Base-by-base conservation (phyloP, 2,329 filamentous ascomycete genomes). In the Penicillium sclerotigenum region DNA sequence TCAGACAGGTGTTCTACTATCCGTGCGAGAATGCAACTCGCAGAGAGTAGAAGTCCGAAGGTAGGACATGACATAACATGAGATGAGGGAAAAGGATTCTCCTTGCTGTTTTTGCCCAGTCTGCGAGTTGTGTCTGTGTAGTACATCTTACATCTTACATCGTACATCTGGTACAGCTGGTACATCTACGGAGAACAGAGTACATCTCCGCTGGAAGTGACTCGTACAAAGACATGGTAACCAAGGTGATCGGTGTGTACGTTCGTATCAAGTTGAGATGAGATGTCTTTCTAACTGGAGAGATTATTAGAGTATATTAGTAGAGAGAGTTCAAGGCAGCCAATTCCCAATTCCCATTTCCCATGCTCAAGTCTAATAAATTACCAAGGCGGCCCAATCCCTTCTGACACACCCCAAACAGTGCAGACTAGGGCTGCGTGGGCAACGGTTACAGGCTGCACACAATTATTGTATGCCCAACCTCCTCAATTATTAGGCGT, bases 21-120 rank as follows among this genome's bases (percentile, higher is more conserved):
- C 48, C 37, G 48, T 60, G 53, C 47, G 24, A 50, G 37, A 50
- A 29, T 29, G 28, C 24, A 8, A 54, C 52, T 18, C n/a, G 24
- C 13, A 42, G 48, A 58, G 24, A 28, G 28, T 14, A 42, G 43
- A 59, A 29, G 16, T 36, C 43, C 50, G 51, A 60, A 47, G 52
- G 62, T 66, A 51, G 62, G 58, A 65, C 64, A 65, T 66, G 62
- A 65, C 64, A 63, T 63, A 59, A 59, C 51, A 55, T 56, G 31
- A 42, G n/a, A 42, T 42, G 28, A 43, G 28, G 53, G 18, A 53
- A 53, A n/a, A 18, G 52, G 59, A 62, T 58, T 20, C 59, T 59
- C 64, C 64, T 61, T 65, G 60, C 60, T 55, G 53, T 52, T 51
- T 20, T 51, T 20, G 9, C 34, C 43, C 31, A 49, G 26, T 40